Evolutionary conservation across 371 early-diverging fungal species (phyloP).

Genomic region (Dichotomocladium elegans): DNA sequence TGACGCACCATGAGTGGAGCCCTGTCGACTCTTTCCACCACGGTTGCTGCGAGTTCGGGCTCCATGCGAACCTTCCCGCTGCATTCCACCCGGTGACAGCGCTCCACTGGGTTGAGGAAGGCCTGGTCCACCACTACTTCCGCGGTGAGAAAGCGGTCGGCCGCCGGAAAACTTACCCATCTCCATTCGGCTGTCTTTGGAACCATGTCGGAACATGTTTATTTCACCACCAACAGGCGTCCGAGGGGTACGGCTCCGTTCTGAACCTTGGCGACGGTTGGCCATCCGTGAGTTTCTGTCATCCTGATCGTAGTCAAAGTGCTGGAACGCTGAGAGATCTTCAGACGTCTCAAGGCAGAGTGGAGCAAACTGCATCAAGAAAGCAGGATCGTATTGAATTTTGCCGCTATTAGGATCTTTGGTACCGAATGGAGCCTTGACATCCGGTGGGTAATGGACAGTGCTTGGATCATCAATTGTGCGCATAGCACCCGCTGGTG

Average conservation of each 20-base stretch:
- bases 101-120: constrained; percentile 14
- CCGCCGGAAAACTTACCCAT: constrained; percentile 53
- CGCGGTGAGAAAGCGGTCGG: constrained; percentile 39
- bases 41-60: constrained; percentile 48
- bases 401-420: constrained; percentile 43
- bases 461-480: constrained; percentile 32
- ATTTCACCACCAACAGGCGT: constrained; percentile 38
- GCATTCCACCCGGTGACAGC: constrained; percentile 52
- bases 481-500: constrained; percentile 22
- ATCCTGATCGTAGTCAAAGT: constrained; percentile 54
- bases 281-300: constrained; percentile 29
- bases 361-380: constrained; percentile 76
- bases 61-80: constrained; percentile 46
- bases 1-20: constrained; percentile 39
- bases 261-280: constrained; percentile 59
- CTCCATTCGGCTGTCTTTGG: constrained; percentile 37
- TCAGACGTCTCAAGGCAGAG: constrained; percentile 65
- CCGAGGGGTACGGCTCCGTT: constrained; percentile 50
- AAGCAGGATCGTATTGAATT: constrained; percentile 65
- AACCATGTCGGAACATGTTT: constrained; percentile 42
- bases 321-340: constrained; percentile 67
- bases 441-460: constrained; percentile 39
- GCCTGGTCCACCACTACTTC: constrained; percentile 49
- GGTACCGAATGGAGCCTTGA: constrained; percentile 34
- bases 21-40: constrained; percentile 45